Conservation (phyloP, 1,139 yeast species). For the Zygoascus hellenicus region DNA sequence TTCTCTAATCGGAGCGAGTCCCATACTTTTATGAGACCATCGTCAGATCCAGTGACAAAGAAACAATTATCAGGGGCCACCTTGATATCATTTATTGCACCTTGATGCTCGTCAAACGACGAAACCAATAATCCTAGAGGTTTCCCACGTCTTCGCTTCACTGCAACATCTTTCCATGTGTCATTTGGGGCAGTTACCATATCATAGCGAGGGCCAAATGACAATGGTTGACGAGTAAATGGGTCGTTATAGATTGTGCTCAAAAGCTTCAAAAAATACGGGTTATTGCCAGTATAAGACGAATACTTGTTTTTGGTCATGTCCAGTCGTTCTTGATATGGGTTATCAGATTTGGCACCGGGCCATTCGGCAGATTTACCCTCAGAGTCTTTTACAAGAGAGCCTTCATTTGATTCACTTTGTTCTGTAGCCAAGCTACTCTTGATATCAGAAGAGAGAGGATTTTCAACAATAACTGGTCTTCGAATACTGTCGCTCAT, state of each 20-base stretch:
- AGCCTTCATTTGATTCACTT: not conserved
- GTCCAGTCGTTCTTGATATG: conserved; percentile 22
- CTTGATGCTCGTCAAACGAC: conserved; percentile 50
- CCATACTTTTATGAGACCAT: conserved; percentile 74
- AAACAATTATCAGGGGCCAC: conserved; percentile 56
- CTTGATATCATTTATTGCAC: conserved; percentile 49
- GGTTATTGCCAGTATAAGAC: conserved; percentile 50
- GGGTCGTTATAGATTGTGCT: conserved; percentile 52
- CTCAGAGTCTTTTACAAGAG: not conserved
- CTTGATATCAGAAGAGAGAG: not conserved
- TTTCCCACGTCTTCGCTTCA: conserved; percentile 23
- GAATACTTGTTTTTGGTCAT: conserved; percentile 11
- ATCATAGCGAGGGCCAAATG: conserved; percentile 48
- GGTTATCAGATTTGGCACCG: conserved; percentile 24
- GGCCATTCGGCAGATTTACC: conserved; percentile 20
- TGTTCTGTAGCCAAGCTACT: not conserved
- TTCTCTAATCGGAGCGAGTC: conserved; percentile 61
- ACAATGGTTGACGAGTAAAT: conserved; percentile 41
- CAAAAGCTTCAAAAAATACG: conserved; percentile 55
- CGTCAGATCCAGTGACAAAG: conserved; percentile 72
- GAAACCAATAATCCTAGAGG: conserved; percentile 52
- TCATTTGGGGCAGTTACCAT: conserved; percentile 1
- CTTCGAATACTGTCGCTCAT: no score
- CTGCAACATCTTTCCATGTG: conserved; percentile 5
- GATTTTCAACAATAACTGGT: not conserved